These are phyloP conservation scores for Pleurotus pulmonarius DNA, from an alignment of 768 basidiomycete genomes.

Conservation along the genomic window DNA sequence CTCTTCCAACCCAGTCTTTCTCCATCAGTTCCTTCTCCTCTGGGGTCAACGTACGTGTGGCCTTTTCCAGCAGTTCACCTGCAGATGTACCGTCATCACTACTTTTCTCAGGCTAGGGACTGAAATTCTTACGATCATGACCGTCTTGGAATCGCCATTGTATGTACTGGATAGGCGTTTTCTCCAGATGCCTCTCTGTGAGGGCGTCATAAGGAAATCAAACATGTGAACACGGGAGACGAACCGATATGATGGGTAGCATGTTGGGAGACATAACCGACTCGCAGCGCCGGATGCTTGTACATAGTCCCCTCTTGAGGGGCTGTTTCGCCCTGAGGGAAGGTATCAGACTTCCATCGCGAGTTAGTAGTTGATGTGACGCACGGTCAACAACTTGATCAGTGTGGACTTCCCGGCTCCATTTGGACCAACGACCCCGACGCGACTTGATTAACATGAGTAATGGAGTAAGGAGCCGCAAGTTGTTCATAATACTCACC, in stretches of 20 bases:
- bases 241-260: conserved; percentile 93
- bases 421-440: conserved; percentile 90
- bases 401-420: conserved; percentile 96
- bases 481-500: conserved; percentile 39
- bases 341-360: neutral
- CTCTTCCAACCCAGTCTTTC: conserved; percentile 86
- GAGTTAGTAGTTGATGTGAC: conserved; percentile 14
- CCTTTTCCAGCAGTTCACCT: conserved; percentile 91
- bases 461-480: conserved; percentile 11
- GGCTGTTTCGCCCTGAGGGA: conserved; percentile 74
- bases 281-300: conserved; percentile 90
- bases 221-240: conserved; percentile 8
- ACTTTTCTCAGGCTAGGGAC: conserved; percentile 6
- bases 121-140: conserved; percentile 72
- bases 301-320: conserved; percentile 91
- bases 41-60: conserved; percentile 82
- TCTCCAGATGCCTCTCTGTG: conserved; percentile 87
- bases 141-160: conserved; percentile 99
- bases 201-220: conserved; percentile 10
- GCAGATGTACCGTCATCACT: conserved; percentile 6
- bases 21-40: conserved; percentile 81
- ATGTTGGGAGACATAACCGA: conserved; percentile 97
- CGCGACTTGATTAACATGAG: conserved; percentile 53
- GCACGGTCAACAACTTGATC: conserved; percentile 87
- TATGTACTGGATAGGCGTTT: conserved; percentile 95